Evolutionary conservation across 192 early-diverging fungal species (phyloP).

Genomic region (Coemansia sp.): DNA sequence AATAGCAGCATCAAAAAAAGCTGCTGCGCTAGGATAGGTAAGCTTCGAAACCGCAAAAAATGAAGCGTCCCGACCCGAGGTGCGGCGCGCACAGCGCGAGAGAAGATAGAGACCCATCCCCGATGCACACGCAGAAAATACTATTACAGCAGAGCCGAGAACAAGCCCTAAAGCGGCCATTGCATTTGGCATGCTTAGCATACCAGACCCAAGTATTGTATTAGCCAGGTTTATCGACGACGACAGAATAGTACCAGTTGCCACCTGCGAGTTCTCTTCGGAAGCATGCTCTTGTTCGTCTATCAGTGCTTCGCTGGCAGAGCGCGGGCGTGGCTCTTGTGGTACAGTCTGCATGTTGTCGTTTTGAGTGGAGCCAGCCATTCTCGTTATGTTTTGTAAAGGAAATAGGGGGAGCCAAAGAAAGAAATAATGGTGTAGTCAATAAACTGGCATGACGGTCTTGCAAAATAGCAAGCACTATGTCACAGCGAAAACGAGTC

Average conservation of each 20-base stretch:
- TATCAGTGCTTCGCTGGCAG: conserved; percentile 19
- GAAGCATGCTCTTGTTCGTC: conserved; percentile 20
- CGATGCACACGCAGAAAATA: conserved; percentile 73
- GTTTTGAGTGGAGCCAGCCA: background rate
- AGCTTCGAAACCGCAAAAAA: conserved; percentile 90
- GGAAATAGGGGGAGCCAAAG: background rate
- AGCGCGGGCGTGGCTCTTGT: conserved; percentile 24
- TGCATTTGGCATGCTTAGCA: conserved; percentile 96
- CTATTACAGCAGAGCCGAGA: conserved; percentile 78
- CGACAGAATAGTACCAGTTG: conserved; percentile 65
- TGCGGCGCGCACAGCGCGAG: conserved; percentile 70
- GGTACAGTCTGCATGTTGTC: background rate
- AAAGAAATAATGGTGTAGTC: background rate
- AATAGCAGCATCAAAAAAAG: conserved; percentile 94
- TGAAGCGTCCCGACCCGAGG: conserved; percentile 74
- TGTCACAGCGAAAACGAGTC: too few species aligned
- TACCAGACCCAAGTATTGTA: conserved; percentile 95
- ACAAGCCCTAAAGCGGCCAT: conserved; percentile 81
- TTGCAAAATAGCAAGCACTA: background rate
- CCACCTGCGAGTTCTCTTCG: conserved; percentile 40
- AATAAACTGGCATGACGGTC: background rate
- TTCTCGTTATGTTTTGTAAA: background rate
- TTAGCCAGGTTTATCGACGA: conserved; percentile 87
- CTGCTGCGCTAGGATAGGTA: conserved; percentile 86
- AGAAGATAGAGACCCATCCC: conserved; percentile 85